Conservation (phyloP, 2,329 filamentous ascomycete genomes). For the Beauveria bassiana region DNA sequence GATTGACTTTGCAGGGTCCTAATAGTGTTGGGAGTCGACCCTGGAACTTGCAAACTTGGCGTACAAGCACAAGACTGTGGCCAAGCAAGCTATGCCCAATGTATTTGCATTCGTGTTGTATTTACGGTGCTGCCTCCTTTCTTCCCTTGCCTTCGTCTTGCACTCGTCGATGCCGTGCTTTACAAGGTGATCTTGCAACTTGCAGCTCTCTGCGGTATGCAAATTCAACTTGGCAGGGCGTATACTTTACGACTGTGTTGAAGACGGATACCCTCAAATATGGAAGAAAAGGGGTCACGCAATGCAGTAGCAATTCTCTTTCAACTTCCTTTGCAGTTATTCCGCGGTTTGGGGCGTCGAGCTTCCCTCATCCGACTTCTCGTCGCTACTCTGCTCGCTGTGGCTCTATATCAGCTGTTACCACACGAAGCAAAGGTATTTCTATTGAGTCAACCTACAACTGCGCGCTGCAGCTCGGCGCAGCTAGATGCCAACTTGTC, state of each 20-base stretch:
- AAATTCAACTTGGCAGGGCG: too few species aligned
- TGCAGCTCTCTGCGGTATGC: too few species aligned
- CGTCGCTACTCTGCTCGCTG: not conserved
- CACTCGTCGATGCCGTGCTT: too few species aligned
- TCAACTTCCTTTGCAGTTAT: not conserved
- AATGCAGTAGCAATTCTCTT: not conserved
- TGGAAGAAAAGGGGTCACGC: not conserved
- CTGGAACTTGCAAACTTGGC: not conserved
- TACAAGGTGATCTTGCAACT: too few species aligned
- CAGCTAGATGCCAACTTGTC: not conserved
- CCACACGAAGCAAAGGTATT: not conserved
- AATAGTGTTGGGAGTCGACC: not conserved
- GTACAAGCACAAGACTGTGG: not conserved
- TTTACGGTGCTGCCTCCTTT: not conserved
- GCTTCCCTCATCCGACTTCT: not conserved
- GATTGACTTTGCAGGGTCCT: not conserved
- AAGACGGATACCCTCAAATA: not conserved
- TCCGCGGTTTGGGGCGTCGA: not conserved
- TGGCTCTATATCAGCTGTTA: not conserved
- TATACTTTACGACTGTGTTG: too few species aligned
- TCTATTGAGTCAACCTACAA: not conserved
- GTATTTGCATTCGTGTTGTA: too few species aligned
- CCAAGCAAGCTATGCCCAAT: too few species aligned
- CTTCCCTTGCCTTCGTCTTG: too few species aligned
- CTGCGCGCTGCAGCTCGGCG: not conserved